Percentiles rank a stretch among this genome's conserved stretches.
phyloP scores from a whole-genome alignment of 305 asterid genomes.

The Solanum aculeatissimum region DNA sequence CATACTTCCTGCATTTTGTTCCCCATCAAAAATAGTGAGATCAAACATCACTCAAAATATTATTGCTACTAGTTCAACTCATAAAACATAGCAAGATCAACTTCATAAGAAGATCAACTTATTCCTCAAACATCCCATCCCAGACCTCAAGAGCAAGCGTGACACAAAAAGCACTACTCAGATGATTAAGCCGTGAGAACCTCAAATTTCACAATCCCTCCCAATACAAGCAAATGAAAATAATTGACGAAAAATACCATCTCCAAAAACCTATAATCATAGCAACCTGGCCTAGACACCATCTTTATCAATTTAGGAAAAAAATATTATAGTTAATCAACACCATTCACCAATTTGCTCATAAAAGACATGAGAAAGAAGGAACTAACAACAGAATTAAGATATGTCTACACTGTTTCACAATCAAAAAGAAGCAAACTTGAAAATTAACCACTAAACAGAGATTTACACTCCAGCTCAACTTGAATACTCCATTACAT shows the following conservation, averaged over 20 bases:
- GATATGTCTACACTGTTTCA: not conserved
- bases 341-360: not conserved
- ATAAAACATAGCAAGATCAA: not conserved
- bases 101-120: not conserved
- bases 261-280: not conserved
- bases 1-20: slow-evolving; percentile 46
- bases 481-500: not conserved
- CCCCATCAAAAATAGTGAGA: not conserved
- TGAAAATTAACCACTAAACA: not conserved
- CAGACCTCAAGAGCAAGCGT: not conserved
- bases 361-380: not conserved
- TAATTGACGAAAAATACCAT: not conserved
- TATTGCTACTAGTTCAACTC: not conserved
- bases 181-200: not conserved
- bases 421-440: not conserved
- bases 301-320: not conserved
- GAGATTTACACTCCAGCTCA: not conserved
- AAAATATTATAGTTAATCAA: not conserved
- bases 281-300: not conserved
- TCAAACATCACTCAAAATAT: not conserved
- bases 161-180: not conserved
- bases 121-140: not conserved
- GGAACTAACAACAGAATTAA: not conserved
- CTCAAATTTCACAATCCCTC: not conserved
- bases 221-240: not conserved